These are phyloP conservation scores for Penicillium pancosmium DNA, from an alignment of 495 filamentous ascomycete genomes.

Conservation along the genomic window DNA sequence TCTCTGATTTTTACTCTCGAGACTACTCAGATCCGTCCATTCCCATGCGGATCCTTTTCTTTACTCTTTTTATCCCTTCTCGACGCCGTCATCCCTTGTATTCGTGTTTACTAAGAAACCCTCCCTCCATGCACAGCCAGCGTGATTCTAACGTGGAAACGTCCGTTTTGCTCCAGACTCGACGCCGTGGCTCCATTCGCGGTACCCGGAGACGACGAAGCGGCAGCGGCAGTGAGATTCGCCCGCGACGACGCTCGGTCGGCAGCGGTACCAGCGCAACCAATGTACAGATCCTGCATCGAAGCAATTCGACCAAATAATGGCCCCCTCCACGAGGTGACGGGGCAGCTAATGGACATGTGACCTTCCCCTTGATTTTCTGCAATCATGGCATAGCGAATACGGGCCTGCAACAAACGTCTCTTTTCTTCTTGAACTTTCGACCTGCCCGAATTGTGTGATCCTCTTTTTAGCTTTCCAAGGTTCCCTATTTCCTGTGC, in stretches of 20 bases:
- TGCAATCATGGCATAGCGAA: constrained; percentile 48
- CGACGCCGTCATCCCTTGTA: constrained; percentile 26
- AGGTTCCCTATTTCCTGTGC: constrained; percentile 16
- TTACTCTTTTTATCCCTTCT: constrained; percentile 20
- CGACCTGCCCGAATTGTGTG: constrained; percentile 22
- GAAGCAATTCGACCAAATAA: constrained; percentile 52
- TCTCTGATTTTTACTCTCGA: constrained; percentile 27
- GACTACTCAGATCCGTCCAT: constrained; percentile 24
- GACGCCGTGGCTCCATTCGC: constrained; percentile 49
- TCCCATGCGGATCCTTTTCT: constrained; percentile 15
- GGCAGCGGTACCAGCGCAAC: constrained; percentile 40
- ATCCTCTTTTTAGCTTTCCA: constrained; percentile 23
- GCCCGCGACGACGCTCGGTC: constrained; percentile 48
- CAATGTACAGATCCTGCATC: constrained; percentile 45
- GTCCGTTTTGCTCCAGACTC: constrained; percentile 55
- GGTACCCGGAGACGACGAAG: constrained; percentile 47
- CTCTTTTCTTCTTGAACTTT: constrained; percentile 31
- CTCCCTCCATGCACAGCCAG: constrained; percentile 43
- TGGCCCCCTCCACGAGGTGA: constrained; percentile 21
- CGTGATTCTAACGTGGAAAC: constrained; percentile 56
- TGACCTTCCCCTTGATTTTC: constrained; percentile 32
- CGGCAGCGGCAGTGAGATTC: constrained; percentile 50
- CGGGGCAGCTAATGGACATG: constrained; percentile 33
- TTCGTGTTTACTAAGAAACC: constrained; percentile 48
- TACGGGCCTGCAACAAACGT: constrained; percentile 41